These are phyloP conservation scores for Tuber microsphaerosporum DNA, from an alignment of 495 filamentous ascomycete species.

Conservation along the genomic window DNA sequence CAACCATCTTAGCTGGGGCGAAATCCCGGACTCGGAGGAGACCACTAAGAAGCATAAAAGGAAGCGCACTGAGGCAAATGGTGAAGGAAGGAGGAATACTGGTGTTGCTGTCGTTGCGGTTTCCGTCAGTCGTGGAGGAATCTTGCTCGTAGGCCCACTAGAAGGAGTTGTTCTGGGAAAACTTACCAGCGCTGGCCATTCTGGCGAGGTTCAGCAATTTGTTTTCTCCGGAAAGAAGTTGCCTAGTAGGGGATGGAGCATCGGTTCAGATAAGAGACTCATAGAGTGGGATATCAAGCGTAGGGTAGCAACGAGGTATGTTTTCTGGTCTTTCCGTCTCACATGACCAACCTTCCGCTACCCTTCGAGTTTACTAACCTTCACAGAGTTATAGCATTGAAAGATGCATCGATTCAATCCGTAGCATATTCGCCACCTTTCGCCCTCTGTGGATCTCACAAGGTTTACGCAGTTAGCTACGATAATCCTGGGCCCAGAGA, in stretches of 20 bases:
- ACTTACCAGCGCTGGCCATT: constrained; percentile 49
- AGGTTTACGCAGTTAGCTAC: constrained; percentile 49
- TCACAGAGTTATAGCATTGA: not conserved
- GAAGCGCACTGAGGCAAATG: constrained; percentile 48
- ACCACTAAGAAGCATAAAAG: constrained; percentile 47
- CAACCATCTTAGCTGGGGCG: constrained; percentile 55
- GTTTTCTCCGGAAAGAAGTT: constrained; percentile 49
- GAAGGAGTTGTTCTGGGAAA: constrained; percentile 50
- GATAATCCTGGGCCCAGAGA: constrained; percentile 44
- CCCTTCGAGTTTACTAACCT: not conserved
- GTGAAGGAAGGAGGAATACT: constrained; percentile 45
- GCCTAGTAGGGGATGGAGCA: constrained; percentile 52
- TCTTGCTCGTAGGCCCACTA: constrained; percentile 51
- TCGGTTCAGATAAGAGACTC: constrained; percentile 55
- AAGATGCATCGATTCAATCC: constrained; percentile 45
- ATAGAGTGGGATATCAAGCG: constrained; percentile 55
- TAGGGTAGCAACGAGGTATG: constrained; percentile 48
- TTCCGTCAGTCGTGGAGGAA: constrained; percentile 51
- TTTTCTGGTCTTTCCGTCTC: constrained; percentile 35
- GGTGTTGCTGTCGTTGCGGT: constrained; percentile 49
- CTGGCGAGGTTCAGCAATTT: constrained; percentile 53
- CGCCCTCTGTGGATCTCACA: constrained; percentile 54
- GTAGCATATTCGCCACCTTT: constrained; percentile 45
- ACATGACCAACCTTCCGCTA: not conserved
- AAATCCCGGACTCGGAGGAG: constrained; percentile 25